Evolutionary conservation across 2,329 filamentous ascomycete genomes (phyloP).

Genomic region (Aspergillus sp.): DNA sequence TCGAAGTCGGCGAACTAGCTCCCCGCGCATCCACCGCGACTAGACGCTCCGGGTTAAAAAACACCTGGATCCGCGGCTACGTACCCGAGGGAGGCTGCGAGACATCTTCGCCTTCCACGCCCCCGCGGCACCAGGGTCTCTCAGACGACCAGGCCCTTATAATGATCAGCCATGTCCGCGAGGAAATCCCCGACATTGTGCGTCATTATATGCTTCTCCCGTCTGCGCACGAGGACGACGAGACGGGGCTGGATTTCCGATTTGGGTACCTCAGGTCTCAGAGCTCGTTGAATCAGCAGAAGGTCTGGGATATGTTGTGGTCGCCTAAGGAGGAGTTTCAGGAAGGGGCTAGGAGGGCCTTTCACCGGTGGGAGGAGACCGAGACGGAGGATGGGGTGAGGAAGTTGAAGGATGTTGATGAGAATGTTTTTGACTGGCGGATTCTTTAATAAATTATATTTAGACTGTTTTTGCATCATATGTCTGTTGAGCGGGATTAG

Average conservation of each 20-base stretch:
- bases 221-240: conserved; percentile 22
- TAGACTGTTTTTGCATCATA: not conserved
- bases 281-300: conserved; percentile 21
- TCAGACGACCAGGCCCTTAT: conserved; percentile 74
- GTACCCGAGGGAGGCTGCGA: not conserved
- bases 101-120: not conserved
- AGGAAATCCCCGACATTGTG: conserved; percentile 83
- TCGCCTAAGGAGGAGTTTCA: conserved; percentile 17
- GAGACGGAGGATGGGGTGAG: not conserved
- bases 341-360: conserved; percentile 1
- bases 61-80: conserved; percentile 15
- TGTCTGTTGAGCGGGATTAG: not conserved
- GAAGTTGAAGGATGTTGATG: conserved; percentile 9
- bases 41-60: conserved; percentile 8
- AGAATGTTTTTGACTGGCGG: conserved; percentile 18
- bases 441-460: conserved; percentile 10
- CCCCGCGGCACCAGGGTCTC: conserved; percentile 53
- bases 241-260: conserved; percentile 30
- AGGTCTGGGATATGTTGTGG: conserved; percentile 33
- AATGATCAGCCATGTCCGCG: conserved; percentile 87
- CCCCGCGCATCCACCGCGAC: conserved; percentile 18
- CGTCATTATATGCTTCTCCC: conserved; percentile 85
- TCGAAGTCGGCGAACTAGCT: conserved; percentile 61
- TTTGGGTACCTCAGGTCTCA: conserved; percentile 26
- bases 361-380: not conserved